Evolutionary conservation across 371 early-diverging fungal genomes (phyloP).

Genomic region (Quaeritorhiza haematococci): DNA sequence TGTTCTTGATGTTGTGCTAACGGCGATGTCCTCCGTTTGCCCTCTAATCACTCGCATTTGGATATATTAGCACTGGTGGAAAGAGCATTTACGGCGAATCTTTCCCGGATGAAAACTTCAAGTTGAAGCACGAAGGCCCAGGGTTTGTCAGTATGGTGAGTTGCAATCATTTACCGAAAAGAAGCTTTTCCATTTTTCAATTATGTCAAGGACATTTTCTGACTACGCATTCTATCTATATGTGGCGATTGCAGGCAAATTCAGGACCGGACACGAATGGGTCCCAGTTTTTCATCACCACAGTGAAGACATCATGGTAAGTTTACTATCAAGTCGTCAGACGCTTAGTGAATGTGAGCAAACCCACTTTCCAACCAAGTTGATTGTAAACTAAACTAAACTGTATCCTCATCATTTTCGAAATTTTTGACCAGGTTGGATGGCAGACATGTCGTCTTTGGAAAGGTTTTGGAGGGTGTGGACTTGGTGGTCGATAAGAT

Average conservation of each 20-base stretch:
- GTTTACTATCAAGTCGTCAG: too few relatives aligned
- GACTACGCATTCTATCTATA: too few relatives aligned
- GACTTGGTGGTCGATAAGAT: slow-evolving; percentile 59
- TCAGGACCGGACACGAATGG: slow-evolving; percentile 73
- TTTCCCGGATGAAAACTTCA: slow-evolving; percentile 97
- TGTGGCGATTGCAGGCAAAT: slow-evolving; percentile 3
- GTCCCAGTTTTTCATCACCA: slow-evolving; percentile 96
- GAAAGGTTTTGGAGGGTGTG: slow-evolving; percentile 77
- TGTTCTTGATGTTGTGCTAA: too few relatives aligned
- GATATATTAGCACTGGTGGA: slow-evolving; percentile 96
- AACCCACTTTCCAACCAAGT: slow-evolving; percentile 44
- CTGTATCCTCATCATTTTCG: slow-evolving; percentile 17
- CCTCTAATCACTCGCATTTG: too few relatives aligned
- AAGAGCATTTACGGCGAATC: slow-evolving; percentile 86
- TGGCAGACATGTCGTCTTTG: slow-evolving; percentile 88
- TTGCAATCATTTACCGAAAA: too few relatives aligned
- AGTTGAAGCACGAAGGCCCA: slow-evolving; percentile 70
- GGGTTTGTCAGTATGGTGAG: slow-evolving; percentile 92
- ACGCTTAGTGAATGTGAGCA: slow-evolving; percentile 29
- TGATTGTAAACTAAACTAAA: slow-evolving; percentile 5
- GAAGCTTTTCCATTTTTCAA: too few relatives aligned
- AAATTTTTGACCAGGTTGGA: slow-evolving; percentile 48
- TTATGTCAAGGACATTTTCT: too few relatives aligned
- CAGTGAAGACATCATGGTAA: slow-evolving; percentile 67
- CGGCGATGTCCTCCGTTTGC: too few relatives aligned